Base-by-base conservation (phyloP, 1,284 basidiomycete genomes). In the Kalmanozyma brasiliensis region DNA sequence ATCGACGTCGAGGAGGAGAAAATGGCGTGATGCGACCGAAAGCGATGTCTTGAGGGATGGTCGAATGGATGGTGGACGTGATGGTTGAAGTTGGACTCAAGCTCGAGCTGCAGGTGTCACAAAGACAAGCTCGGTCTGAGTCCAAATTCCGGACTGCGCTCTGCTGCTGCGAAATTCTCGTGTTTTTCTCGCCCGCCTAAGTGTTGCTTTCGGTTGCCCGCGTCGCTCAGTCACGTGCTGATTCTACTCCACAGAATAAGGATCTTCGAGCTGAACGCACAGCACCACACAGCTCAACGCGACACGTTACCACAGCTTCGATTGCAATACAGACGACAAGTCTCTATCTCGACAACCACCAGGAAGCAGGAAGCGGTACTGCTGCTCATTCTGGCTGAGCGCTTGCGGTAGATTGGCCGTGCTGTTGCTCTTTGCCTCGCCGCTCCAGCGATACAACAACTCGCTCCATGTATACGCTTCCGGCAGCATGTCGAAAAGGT, bases 311-410 rank as follows among this genome's bases (percentile, higher is more conserved):
- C 17, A 26, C 22, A 22, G 33, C n/a, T n/a, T n/a, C n/a, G n/a
- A 33, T 9, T 24, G 3, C 30, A 49, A 23, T n/a, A 9, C 38
- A 10, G 53, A 56, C 22, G 55, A 34, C 22, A 57, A 2, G 13
- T 57, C 47, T 40, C 55, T 37, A 8, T 47, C 55, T 40, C 20
- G 49, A 73, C 87, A 89, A 3, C 87, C 87, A 5, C 87, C 87
- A 4, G 88, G 88, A 19, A 89, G 77, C 30, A 89, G 82, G 78
- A 87, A 89, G 33, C 81, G 81, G 80, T 87, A 88, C 47, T 82
- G 83, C 29, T 85, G 83, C 14, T 85, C 83, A 52, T 88, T 84
- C 52, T 86, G 83, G 26, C 88, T 81, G 19, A 88, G 78, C 67
- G 85, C 87, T 35, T 83, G 81, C 0, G 88, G 88, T 11, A 89